These are phyloP conservation scores for Meyerozyma carpophila DNA, from an alignment of 1,139 yeast species.

Conservation along the genomic window DNA sequence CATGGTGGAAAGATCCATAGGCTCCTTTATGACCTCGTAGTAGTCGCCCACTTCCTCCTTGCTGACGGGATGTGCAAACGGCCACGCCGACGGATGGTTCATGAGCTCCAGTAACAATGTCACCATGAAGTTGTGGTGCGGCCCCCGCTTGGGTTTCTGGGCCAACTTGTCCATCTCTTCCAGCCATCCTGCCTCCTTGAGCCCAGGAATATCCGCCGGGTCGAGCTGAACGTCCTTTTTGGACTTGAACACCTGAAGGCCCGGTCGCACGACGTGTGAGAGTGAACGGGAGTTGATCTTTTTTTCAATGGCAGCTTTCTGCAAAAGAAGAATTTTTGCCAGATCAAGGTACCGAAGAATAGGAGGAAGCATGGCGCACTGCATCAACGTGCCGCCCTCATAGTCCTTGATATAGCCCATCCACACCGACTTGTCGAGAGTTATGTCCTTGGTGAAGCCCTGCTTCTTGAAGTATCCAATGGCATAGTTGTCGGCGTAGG, in stretches of 20 bases:
- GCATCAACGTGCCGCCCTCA: constrained; percentile 98
- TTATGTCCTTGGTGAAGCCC: constrained; percentile 93
- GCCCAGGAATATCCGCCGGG: constrained; percentile 80
- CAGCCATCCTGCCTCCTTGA: constrained; percentile 94
- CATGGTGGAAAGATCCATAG: constrained; percentile 98
- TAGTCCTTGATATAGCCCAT: constrained; percentile 98
- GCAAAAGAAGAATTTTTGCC: constrained; percentile 76
- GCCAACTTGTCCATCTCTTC: constrained; percentile 98
- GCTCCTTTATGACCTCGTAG: constrained; percentile 93
- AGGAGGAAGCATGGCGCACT: constrained; percentile 87
- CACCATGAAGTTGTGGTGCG: constrained; percentile 92
- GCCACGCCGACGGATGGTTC: constrained; percentile 98
- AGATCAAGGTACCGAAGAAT: constrained; percentile 80
- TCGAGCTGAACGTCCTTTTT: constrained; percentile 41
- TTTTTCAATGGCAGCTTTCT: constrained; percentile 84
- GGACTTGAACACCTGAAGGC: constrained; percentile 67
- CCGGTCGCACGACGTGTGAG: constrained; percentile 78
- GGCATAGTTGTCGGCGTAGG: constrained; percentile 98
- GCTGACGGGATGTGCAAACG: constrained; percentile 89
- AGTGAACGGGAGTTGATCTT: constrained; percentile 76
- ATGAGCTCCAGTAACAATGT: constrained; percentile 81
- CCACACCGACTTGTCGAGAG: constrained; percentile 84
- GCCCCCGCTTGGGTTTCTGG: constrained; percentile 89
- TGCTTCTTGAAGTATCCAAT: constrained; percentile 97
- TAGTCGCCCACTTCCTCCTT: constrained; percentile 94